Evolutionary conservation across 176 grass and related monocot species (phyloP), one percentile per base, ranked within the genome.

Genomic region (Saccharum officinarum): DNA sequence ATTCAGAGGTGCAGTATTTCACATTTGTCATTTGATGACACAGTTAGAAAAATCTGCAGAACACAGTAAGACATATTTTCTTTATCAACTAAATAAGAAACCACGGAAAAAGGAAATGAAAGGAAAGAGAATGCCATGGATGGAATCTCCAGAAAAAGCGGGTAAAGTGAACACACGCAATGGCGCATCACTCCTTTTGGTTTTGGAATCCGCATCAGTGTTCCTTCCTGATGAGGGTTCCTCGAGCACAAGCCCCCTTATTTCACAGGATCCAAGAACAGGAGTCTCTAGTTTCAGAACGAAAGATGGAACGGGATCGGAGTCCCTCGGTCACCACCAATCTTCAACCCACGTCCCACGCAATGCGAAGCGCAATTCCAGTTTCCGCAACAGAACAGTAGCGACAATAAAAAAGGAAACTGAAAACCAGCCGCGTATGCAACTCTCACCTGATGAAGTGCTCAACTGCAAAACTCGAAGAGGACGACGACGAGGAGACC

Each of bases 181-280:
- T 46, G 41, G n/a, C 20, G 31, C 22, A 45, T 75, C 37, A 34
- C 67, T 76, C 65, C 36, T 16, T n/a, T 26, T 7, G 38, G 5
- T 16, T n/a, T 26, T 7, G 38, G 5, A 47, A 76, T 26, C 45
- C 0, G 8, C 78, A 69, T 25, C 16, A 31, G 33, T 26, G 9
- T 33, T 71, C 69, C 55, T 64, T 47, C 42, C 16, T 9, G 42
- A 66, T 3, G 33, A 66, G 67, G 80, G 74, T 78, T 83, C 64
- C 44, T 34, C 23, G 2, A 17, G 8, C 64, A 36, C 49, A 25
- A 70, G 33, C 14, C 18, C 55, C 30, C 36, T 12, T 30, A 44
- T 46, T 49, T 79, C 71, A 36, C 50, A 40, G 10, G 65, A 81
- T 87, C 78, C 85, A 80, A 52, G 54, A 77, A 82, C 30, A 1